These are phyloP conservation scores for Mesembryanthemum crystallinum DNA, from an alignment of 148 eudicot species.

Conservation along the genomic window DNA sequence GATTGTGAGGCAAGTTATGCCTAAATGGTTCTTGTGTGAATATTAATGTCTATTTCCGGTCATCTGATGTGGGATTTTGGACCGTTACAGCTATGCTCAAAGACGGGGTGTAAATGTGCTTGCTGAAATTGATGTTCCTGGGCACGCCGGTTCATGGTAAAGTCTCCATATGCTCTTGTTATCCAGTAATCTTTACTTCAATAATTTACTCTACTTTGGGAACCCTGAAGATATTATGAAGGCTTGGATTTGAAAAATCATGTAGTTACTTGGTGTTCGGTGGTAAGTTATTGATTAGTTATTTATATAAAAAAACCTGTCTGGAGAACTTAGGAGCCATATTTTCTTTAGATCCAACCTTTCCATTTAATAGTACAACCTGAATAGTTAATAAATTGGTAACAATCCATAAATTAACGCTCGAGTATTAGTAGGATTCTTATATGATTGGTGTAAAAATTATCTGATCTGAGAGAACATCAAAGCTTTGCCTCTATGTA, in stretches of 20 bases:
- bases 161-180: constrained; percentile 7
- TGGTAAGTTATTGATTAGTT: not conserved
- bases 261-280: constrained; percentile 4
- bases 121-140: constrained; percentile 94
- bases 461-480: no score
- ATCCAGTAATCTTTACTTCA: no score
- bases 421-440: not conserved
- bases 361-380: no score
- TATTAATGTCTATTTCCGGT: not conserved
- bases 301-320: not conserved
- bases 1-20: constrained; percentile 66
- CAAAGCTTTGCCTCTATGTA: not conserved
- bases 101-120: constrained; percentile 77
- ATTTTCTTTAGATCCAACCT: not conserved
- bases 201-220: not conserved
- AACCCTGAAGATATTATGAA: not conserved
- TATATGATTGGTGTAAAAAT: not conserved
- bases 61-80: not conserved
- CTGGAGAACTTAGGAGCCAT: not conserved
- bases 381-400: not conserved
- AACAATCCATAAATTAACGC: not conserved
- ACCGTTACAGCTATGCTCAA: constrained; percentile 69
- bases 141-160: constrained; percentile 94
- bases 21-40: constrained; percentile 14
- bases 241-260: not conserved